Percentiles rank a stretch among this genome's conserved stretches.
phyloP scores from a whole-genome alignment of 1,284 basidiomycete genomes.

The Lentinula novae-zelandiae region DNA sequence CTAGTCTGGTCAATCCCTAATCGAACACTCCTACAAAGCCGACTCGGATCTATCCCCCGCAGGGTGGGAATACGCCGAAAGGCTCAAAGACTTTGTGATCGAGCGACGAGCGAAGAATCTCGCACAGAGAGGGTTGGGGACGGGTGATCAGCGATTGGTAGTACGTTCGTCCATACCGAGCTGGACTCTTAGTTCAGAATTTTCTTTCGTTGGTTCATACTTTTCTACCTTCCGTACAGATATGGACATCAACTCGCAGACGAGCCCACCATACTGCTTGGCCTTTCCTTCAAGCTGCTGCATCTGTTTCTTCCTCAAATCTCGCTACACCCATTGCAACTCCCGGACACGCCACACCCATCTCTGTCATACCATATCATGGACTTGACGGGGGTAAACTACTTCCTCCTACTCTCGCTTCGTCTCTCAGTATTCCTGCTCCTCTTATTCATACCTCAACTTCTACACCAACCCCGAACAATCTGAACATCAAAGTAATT shows the following conservation, averaged over 20 bases:
- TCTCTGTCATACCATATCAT: too few relatives aligned
- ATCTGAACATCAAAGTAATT: slow-evolving; percentile 71
- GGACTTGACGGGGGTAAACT: not conserved
- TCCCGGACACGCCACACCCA: slow-evolving; percentile 5
- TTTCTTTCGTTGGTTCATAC: too few relatives aligned
- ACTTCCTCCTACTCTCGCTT: too few relatives aligned
- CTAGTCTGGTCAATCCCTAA: slow-evolving; percentile 90
- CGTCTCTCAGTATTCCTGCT: not conserved
- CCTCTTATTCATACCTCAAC: slow-evolving; percentile 17
- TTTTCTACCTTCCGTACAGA: slow-evolving; percentile 39
- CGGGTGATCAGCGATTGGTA: slow-evolving; percentile 66
- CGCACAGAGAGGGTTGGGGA: slow-evolving; percentile 63
- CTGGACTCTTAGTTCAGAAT: too few relatives aligned
- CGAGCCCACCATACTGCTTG: slow-evolving; percentile 94
- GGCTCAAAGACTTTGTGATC: slow-evolving; percentile 80
- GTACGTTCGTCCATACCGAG: slow-evolving; percentile 32
- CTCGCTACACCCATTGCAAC: not conserved
- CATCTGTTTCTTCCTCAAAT: not conserved
- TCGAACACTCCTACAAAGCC: slow-evolving; percentile 98
- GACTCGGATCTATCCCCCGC: slow-evolving; percentile 94
- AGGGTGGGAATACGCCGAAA: slow-evolving; percentile 93
- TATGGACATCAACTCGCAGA: slow-evolving; percentile 95
- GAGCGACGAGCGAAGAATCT: slow-evolving; percentile 69
- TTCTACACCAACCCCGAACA: not conserved
- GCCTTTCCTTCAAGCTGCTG: slow-evolving; percentile 71